Conservation (phyloP, 352 stramenopile genomes). For the Phytophthora ohioensis region DNA sequence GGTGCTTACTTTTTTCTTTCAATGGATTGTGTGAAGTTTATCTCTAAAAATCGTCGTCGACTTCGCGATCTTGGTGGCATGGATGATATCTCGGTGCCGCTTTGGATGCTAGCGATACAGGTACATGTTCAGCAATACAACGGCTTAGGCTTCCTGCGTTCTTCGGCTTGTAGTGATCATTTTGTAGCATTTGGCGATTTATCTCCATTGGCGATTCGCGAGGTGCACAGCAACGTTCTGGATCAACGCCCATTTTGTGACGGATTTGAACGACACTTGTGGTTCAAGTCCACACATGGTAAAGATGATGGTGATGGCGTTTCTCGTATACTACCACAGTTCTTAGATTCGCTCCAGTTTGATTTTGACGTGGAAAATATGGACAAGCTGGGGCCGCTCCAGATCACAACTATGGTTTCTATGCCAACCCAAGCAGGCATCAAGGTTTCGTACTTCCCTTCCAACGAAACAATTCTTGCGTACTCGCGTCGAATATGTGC, state of each 20-base stretch:
- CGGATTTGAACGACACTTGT: too few relatives aligned
- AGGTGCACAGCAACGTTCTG: too few relatives aligned
- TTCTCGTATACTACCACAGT: slow-evolving; percentile 27
- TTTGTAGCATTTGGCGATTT: slow-evolving; percentile 41
- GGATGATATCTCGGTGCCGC: slow-evolving; percentile 47
- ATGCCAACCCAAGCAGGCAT: too few relatives aligned
- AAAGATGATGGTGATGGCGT: background rate
- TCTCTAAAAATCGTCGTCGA: slow-evolving; percentile 40
- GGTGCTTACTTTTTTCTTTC: slow-evolving; percentile 67
- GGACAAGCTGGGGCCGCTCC: too few relatives aligned
- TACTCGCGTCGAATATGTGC: too few relatives aligned
- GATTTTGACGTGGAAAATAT: background rate
- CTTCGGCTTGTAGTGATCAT: slow-evolving; percentile 33
- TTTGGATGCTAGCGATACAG: slow-evolving; percentile 52
- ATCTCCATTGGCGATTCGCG: too few relatives aligned
- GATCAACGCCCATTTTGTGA: too few relatives aligned
- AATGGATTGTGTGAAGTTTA: slow-evolving; percentile 44
- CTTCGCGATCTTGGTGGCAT: slow-evolving; percentile 38
- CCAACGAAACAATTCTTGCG: too few relatives aligned
- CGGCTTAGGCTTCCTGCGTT: slow-evolving; percentile 42
- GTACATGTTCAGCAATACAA: slow-evolving; percentile 12
- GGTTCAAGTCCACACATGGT: background rate
- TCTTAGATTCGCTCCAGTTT: too few relatives aligned
- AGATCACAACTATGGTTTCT: too few relatives aligned
- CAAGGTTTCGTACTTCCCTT: too few relatives aligned